phyloP scores from a whole-genome alignment of 768 basidiomycete genomes.

The Boletus sp. region DNA sequence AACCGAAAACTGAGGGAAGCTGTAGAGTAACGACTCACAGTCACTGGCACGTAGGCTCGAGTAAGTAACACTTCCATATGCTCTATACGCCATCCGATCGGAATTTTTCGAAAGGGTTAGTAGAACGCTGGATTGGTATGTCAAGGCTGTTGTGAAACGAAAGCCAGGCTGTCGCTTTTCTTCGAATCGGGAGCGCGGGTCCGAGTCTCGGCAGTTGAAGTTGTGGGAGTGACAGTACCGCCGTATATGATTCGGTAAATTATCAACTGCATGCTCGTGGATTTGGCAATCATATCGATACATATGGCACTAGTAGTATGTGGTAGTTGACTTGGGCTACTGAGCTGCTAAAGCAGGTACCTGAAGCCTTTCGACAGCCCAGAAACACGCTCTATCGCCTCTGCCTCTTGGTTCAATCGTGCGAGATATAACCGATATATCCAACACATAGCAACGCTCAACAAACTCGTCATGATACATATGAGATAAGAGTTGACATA shows the following conservation, averaged over 20 bases:
- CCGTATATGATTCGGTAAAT: not conserved
- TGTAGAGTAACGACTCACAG: conserved; percentile 9
- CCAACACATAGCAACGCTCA: conserved; percentile 49
- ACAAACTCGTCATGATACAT: conserved; percentile 56
- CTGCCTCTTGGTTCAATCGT: conserved; percentile 38
- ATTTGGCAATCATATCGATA: not conserved
- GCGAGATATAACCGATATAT: conserved; percentile 44
- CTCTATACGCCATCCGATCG: conserved; percentile 9
- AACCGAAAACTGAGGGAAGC: not conserved
- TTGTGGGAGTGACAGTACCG: too few relatives aligned
- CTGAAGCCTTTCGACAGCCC: conserved; percentile 39
- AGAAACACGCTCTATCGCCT: conserved; percentile 37
- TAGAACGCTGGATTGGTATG: not conserved
- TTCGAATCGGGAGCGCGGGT: not conserved
- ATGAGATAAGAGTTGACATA: conserved; percentile 74
- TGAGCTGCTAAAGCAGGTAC: conserved; percentile 40
- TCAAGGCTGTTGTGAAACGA: too few relatives aligned
- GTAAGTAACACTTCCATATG: conserved; percentile 7
- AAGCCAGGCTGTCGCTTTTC: not conserved
- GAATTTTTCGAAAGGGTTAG: not conserved
- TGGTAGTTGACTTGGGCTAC: not conserved
- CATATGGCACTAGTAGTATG: not conserved
- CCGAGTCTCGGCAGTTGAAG: not conserved
- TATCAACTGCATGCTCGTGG: not conserved
- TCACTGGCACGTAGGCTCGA: conserved; percentile 16